Conservation (phyloP, 768 basidiomycete genomes). For the Trametes cingulata region DNA sequence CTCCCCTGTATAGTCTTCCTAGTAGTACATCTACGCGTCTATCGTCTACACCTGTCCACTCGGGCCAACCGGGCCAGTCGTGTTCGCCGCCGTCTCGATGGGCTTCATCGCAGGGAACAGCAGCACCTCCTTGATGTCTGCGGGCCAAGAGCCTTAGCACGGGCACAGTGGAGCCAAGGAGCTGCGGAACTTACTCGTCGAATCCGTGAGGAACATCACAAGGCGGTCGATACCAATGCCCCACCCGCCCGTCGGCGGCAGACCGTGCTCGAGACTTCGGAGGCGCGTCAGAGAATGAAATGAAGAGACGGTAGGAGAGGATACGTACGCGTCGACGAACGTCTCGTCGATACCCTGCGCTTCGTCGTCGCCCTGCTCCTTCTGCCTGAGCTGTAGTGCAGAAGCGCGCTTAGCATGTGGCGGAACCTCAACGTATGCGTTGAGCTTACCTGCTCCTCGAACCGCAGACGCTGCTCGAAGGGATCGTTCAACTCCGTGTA, state of each 20-base stretch:
- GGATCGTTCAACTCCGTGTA: constrained; percentile 99
- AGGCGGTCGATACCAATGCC: constrained; percentile 94
- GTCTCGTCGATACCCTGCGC: constrained; percentile 97
- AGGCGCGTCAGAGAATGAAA: not conserved
- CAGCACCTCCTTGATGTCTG: constrained; percentile 96
- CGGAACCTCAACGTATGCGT: not conserved
- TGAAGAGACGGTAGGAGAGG: not conserved
- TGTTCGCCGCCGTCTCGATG: constrained; percentile 47
- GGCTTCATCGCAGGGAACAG: constrained; percentile 99
- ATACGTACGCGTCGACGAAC: constrained; percentile 85
- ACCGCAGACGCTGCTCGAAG: constrained; percentile 91
- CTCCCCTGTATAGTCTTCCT: not conserved
- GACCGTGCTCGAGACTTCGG: constrained; percentile 87
- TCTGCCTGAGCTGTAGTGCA: constrained; percentile 67
- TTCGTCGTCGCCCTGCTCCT: constrained; percentile 97
- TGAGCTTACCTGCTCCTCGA: constrained; percentile 81
- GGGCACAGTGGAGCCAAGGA: not conserved
- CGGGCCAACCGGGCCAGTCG: constrained; percentile 34
- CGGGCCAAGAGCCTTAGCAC: constrained; percentile 13
- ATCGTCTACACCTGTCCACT: constrained; percentile 31
- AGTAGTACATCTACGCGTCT: constrained; percentile 2
- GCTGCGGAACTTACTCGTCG: constrained; percentile 63
- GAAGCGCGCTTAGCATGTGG: too few species aligned
- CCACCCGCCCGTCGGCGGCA: constrained; percentile 98
- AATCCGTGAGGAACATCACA: constrained; percentile 98